Base-by-base conservation (phyloP, 257 asterid genomes). In the Nicotiana tomentosiformis region DNA sequence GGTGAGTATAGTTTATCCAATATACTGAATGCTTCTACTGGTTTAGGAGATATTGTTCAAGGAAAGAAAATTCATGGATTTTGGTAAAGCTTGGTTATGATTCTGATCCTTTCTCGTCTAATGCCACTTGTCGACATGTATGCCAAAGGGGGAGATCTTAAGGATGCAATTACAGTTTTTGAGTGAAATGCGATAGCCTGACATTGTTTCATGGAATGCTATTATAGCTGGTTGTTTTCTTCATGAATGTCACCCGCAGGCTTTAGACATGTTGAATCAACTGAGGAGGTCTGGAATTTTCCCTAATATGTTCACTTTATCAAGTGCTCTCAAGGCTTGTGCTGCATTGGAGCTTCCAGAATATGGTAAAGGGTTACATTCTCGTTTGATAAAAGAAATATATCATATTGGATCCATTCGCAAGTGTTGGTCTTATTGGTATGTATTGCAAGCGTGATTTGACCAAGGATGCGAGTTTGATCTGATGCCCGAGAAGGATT, bases 171-270 rank as follows among this genome's bases (percentile, higher is more conserved):
- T 15, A 49, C 16, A 49, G 80, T 35, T 74, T 74, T 74, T 49
- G 60, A 49, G 80, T 62, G 43, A 74, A 74, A 46, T 74, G 26
- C 30, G 0, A 14, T 26, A 26, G 2, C 80, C 79, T 72, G 80
- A 74, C 80, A 49, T 74, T 74, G 62, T 74, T 49, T 49, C 80
- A 49, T 74, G 64, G 80, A 15, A 74, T 74, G 80, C 80, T 74
- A 49, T 74, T 74, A 74, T 74, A 23, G 80, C 43, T 74, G 62
- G 62, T 49, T 70, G 37, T 43, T 61, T 74, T 26, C 62, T 74
- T 74, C 64, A 49, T 26, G 39, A 74, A 26, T 49, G 62, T 35
- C 80, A 74, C 30, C 18, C 3, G 14, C 5, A 74, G 37, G 80
- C 80, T 74, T 49, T 74, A 26, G 62, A 49, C 56, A 49, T 26